Conservation (phyloP, 768 basidiomycete species). For the Rhodotorula sphaerocarpa region DNA sequence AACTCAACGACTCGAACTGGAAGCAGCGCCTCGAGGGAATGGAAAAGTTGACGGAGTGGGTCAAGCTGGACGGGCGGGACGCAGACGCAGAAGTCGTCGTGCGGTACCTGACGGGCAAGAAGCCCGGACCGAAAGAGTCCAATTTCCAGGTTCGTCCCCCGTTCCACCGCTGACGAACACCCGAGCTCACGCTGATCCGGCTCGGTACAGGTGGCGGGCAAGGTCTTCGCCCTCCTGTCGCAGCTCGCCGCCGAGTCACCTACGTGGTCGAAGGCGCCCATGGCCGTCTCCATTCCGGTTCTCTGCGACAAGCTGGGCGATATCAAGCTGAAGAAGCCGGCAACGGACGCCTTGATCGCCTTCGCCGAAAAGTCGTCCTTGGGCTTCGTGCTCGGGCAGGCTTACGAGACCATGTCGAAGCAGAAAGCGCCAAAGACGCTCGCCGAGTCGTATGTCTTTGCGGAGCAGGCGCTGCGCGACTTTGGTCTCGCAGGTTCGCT, state of each 20-base stretch:
- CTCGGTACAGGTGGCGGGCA: slow-evolving; percentile 66
- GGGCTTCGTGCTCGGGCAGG: slow-evolving; percentile 88
- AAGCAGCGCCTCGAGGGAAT: slow-evolving; percentile 78
- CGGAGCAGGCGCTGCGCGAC: slow-evolving; percentile 73
- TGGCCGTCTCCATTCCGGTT: slow-evolving; percentile 70
- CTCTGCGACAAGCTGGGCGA: slow-evolving; percentile 92
- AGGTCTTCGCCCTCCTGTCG: slow-evolving; percentile 69
- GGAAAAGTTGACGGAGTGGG: slow-evolving; percentile 77
- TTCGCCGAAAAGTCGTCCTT: slow-evolving; percentile 89
- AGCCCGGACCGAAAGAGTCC: slow-evolving; percentile 90
- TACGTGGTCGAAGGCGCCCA: slow-evolving; percentile 74
- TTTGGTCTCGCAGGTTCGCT: slow-evolving; percentile 79
- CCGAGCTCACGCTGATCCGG: neutral
- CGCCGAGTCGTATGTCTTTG: slow-evolving; percentile 81
- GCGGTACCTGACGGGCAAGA: slow-evolving; percentile 69
- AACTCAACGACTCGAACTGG: slow-evolving; percentile 84
- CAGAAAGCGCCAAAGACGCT: slow-evolving; percentile 96
- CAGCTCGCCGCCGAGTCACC: slow-evolving; percentile 69
- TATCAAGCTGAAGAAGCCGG: slow-evolving; percentile 90
- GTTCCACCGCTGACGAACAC: neutral
- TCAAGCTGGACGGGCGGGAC: slow-evolving; percentile 52
- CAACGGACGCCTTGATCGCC: slow-evolving; percentile 69
- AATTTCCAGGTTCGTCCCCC: slow-evolving; percentile 72
- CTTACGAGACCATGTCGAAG: slow-evolving; percentile 84
- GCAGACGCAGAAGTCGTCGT: slow-evolving; percentile 83